Evolutionary conservation across 768 basidiomycete species (phyloP), one percentile per base, ranked within the genome.

Genomic region (Rickenella mellea): DNA sequence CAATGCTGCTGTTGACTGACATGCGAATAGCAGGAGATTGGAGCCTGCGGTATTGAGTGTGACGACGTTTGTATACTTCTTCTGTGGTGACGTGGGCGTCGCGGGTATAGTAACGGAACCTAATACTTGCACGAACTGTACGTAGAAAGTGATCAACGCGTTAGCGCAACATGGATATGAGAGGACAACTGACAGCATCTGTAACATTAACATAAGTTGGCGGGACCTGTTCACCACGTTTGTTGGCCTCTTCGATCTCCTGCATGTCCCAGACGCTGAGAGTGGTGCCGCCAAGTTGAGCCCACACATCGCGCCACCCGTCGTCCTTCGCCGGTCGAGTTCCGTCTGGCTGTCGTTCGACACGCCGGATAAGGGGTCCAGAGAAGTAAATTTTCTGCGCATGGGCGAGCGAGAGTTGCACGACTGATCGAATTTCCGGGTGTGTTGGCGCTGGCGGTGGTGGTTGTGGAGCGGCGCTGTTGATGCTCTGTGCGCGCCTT

Each of bases 41-140:
- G 81, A 81, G 17, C 94, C 94, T 1, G 93, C 94, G 5, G 88
- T 94, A 58, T 93, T 99, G 50, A 99, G 70, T 0, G 89, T 88
- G 44, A 97, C 73, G 40, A 97, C 83, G 55, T 89, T 86, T 0
- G 68, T 68, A 51, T 78, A 85, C 49, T 76, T 74, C 54, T 74
- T 72, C 0, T 71, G 50, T 1, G 82, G 76, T 1, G 64, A 48
- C 9, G 58, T 67, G 1, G 67, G 56, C 0, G 73, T 71, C 6
- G 74, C 66, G 1, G 81, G 80, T 15, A 76, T 66, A 0, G 83
- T 82, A 11, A 89, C 71, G 0, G 83, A 74, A 14, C 85, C 86
- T 5, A 88, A 61, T 25, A 88, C 84, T 53, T 83, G 78, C 1
- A 89, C 74, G 46, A 88, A 88, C 85, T 88, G 25, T 11, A 31